Conservation (phyloP, 2,329 filamentous ascomycete genomes). For the Chaetothyriales sp. region DNA sequence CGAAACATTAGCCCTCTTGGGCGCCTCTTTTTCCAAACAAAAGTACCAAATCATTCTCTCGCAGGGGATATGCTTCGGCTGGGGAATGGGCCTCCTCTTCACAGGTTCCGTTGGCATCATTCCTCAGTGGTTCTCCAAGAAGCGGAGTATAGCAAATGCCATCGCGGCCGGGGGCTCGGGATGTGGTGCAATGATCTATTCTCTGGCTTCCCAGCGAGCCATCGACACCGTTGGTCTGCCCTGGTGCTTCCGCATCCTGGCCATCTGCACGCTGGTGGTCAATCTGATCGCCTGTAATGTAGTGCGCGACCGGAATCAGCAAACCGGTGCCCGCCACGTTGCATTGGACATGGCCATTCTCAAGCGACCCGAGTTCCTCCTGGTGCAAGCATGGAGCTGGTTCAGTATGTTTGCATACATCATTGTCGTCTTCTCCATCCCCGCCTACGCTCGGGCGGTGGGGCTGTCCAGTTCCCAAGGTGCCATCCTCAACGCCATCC, state of each 20-base stretch:
- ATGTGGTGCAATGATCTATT: constrained; percentile 46
- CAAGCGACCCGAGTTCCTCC: constrained; percentile 40
- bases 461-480: constrained; percentile 48
- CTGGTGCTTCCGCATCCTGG: constrained; percentile 50
- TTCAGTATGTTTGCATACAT: constrained; percentile 54
- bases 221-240: constrained; percentile 41
- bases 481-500: constrained; percentile 45
- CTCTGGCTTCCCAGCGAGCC: constrained; percentile 44
- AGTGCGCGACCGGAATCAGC: constrained; percentile 44
- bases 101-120: constrained; percentile 43
- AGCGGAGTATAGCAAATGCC: constrained; percentile 46
- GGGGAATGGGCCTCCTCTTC: constrained; percentile 50
- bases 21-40: constrained; percentile 40
- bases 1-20: constrained; percentile 41
- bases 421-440: constrained; percentile 49
- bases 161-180: constrained; percentile 46
- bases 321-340: constrained; percentile 38
- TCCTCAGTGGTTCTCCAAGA: constrained; percentile 49
- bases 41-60: constrained; percentile 49
- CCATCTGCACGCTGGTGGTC: constrained; percentile 38
- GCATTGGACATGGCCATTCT: constrained; percentile 43
- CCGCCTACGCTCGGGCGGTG: constrained; percentile 47
- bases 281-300: constrained; percentile 43
- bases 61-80: constrained; percentile 49
- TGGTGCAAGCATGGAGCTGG: constrained; percentile 46